Evolutionary conservation across 805 yeast species (phyloP).

Genomic region (Sugiyamaella smithiae): DNA sequence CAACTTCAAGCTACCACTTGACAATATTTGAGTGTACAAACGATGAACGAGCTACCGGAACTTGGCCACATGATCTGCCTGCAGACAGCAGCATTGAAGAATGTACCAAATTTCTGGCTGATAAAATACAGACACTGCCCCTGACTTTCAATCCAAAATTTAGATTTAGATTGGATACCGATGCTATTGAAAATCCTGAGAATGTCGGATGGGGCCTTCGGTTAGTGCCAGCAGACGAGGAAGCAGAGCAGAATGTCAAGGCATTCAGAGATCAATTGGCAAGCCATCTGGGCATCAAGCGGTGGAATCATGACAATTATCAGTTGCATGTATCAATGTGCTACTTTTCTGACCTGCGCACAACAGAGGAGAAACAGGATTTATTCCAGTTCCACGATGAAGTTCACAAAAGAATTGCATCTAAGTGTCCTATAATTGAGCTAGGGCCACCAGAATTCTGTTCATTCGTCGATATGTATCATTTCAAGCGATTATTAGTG

Average conservation of each 20-base stretch:
- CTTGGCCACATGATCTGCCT: background rate
- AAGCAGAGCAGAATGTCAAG: background rate
- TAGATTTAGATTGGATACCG: background rate
- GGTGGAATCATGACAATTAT: constrained; percentile 1
- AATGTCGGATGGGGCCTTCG: background rate
- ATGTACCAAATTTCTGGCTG: background rate
- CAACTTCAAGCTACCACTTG: constrained; percentile 8
- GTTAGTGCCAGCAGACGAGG: background rate
- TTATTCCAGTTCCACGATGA: background rate
- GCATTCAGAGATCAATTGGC: background rate
- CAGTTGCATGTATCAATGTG: constrained; percentile 2
- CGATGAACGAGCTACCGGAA: background rate
- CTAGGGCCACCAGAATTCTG: constrained; percentile 2
- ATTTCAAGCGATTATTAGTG: background rate
- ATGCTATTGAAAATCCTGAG: background rate
- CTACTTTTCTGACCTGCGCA: background rate
- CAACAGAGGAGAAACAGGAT: background rate
- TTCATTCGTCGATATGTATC: background rate
- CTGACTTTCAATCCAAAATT: background rate
- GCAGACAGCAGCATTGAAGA: background rate
- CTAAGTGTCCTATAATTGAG: constrained; percentile 3
- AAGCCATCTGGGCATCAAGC: background rate
- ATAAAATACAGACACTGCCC: background rate
- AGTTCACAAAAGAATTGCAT: background rate
- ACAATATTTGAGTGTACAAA: constrained; percentile 3